Percentiles rank a stretch among this genome's conserved stretches.
These are phyloP conservation scores for Samsoniella hepiali DNA, from an alignment of 2,329 filamentous ascomycete species.

Conservation along the genomic window DNA sequence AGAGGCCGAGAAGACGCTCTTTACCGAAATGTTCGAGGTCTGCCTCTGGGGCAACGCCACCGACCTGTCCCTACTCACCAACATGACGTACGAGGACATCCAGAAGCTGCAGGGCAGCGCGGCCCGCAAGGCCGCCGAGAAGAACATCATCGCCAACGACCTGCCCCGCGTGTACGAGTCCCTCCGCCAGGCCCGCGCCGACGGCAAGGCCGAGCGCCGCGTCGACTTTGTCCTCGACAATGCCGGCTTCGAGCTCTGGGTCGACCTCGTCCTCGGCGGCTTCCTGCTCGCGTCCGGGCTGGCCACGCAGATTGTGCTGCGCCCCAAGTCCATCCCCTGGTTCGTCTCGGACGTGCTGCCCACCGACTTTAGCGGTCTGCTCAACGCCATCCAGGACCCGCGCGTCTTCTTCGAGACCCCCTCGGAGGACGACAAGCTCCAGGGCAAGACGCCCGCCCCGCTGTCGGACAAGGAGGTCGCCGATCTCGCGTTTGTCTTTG, in stretches of 20 bases:
- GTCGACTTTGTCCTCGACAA: constrained; percentile 97
- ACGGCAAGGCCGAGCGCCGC: constrained; percentile 64
- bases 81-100: constrained; percentile 90
- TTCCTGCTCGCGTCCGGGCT: constrained; percentile 83
- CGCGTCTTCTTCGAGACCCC: constrained; percentile 74
- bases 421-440: constrained; percentile 61
- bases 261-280: constrained; percentile 87
- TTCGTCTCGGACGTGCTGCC: constrained; percentile 96
- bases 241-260: constrained; percentile 93
- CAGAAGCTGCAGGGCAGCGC: constrained; percentile 91
- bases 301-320: constrained; percentile 81
- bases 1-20: constrained; percentile 72
- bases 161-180: constrained; percentile 67
- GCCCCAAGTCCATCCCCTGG: constrained; percentile 95
- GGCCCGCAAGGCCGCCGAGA: constrained; percentile 80
- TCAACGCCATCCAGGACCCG: constrained; percentile 75
- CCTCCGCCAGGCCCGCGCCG: constrained; percentile 61
- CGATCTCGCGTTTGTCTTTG: constrained; percentile 73
- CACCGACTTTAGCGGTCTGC: constrained; percentile 76
- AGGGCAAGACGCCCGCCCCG: constrained; percentile 55
- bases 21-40: constrained; percentile 92
- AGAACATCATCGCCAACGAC: constrained; percentile 91
- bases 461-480: constrained; percentile 65
- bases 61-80: constrained; percentile 86
- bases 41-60: constrained; percentile 98